Evolutionary conservation across 1,284 basidiomycete genomes (phyloP).

Genomic region (Ustilago curta): DNA sequence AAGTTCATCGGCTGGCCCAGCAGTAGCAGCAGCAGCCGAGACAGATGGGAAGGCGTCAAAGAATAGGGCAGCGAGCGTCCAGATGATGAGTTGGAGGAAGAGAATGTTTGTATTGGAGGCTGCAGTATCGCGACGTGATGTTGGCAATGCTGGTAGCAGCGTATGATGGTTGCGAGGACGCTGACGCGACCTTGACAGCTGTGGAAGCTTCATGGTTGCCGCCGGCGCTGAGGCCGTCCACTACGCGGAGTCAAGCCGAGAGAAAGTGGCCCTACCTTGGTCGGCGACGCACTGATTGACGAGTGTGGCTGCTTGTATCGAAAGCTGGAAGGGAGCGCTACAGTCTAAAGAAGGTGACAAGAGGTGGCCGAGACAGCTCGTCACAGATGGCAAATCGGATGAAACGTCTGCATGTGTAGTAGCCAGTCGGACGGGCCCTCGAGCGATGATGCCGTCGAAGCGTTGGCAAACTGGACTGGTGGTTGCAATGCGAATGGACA

Average conservation of each 20-base stretch:
- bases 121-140: not conserved
- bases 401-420: conserved; percentile 12
- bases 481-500: not conserved
- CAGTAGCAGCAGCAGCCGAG: conserved; percentile 4
- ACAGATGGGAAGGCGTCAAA: conserved; percentile 25
- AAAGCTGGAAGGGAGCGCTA: not conserved
- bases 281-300: not conserved
- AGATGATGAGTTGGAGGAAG: conserved; percentile 43
- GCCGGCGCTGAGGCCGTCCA: conserved; percentile 29
- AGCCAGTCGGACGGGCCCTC: not conserved
- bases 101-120: conserved; percentile 8
- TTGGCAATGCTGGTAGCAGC: not conserved
- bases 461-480: not conserved
- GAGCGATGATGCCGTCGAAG: not conserved
- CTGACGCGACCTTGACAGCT: conserved; percentile 31
- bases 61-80: conserved; percentile 27
- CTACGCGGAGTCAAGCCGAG: not conserved
- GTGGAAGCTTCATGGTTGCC: conserved; percentile 27
- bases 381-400: conserved; percentile 6
- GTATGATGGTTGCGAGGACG: conserved; percentile 15
- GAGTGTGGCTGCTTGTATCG: not conserved
- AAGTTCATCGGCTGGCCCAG: conserved; percentile 15
- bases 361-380: conserved; percentile 7
- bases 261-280: not conserved
- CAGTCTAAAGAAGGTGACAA: too few species aligned